A percentile compares a stretch with the other conserved stretches of the same genome.
phyloP scores from a whole-genome alignment of 805 yeast species.

The Kodamaea kakaduensis region DNA sequence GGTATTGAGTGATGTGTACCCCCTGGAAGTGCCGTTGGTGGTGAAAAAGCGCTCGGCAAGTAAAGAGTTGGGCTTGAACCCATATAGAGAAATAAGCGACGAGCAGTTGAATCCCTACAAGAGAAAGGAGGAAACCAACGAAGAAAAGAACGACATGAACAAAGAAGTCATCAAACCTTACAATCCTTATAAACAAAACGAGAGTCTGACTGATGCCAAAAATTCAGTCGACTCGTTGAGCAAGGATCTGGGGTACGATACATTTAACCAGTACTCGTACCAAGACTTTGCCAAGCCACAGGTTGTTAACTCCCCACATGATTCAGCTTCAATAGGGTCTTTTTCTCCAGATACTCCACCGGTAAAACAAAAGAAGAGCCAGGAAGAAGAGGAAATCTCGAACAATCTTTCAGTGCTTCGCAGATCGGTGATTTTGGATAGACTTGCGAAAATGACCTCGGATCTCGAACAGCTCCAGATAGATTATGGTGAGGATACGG shows the following conservation, averaged over 20 bases:
- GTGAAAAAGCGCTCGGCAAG: constrained; percentile 22
- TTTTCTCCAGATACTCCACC: constrained; percentile 38
- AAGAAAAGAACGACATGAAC: too few relatives aligned
- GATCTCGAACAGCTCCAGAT: constrained; percentile 29
- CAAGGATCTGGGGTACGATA: background rate
- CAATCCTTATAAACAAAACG: background rate
- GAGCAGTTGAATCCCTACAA: background rate
- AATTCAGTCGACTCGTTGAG: too few relatives aligned
- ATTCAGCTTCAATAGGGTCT: constrained; percentile 29
- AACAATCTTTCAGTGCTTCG: constrained; percentile 19
- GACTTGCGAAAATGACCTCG: constrained; percentile 36
- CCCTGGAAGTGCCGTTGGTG: constrained; percentile 32
- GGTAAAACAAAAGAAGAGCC: constrained; percentile 6
- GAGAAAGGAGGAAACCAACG: background rate
- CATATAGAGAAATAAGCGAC: background rate
- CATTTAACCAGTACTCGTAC: background rate
- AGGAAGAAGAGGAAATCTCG: constrained; percentile 12
- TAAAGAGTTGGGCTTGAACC: constrained; percentile 10
- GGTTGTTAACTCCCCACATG: background rate
- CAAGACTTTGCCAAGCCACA: background rate
- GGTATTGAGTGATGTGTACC: constrained; percentile 38
- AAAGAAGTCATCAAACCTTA: too few relatives aligned
- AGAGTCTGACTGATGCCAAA: too few relatives aligned
- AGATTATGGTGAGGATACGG: constrained; percentile 15
- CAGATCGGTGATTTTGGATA: constrained; percentile 35